Percentiles rank a stretch among this genome's conserved stretches.
Conservation (phyloP, 805 yeast genomes). For the Teunomyces atbi region DNA sequence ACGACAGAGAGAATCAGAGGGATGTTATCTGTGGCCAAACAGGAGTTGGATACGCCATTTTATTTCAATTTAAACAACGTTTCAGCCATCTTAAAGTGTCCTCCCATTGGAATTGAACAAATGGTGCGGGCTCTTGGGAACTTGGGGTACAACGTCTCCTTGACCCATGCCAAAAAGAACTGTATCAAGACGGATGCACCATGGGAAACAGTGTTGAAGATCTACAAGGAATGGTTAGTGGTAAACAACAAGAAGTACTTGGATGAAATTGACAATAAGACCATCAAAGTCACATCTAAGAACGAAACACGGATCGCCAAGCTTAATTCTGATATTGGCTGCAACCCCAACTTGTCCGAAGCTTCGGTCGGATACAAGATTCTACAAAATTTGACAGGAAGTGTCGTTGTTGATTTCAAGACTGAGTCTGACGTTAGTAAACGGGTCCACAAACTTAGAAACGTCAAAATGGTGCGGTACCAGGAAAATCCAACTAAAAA, state of each 20-base stretch:
- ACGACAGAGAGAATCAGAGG: constrained; percentile 87
- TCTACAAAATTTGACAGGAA: constrained; percentile 37
- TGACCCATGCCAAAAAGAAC: constrained; percentile 86
- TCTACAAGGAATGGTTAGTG: constrained; percentile 60
- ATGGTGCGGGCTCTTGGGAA: constrained; percentile 81
- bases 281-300: constrained; percentile 11
- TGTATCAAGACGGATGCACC: constrained; percentile 90
- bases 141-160: constrained; percentile 75
- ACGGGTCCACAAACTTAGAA: constrained; percentile 59
- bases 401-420: constrained; percentile 47
- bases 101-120: constrained; percentile 75
- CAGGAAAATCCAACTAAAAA: constrained; percentile 91
- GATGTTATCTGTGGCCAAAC: constrained; percentile 80
- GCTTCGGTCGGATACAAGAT: constrained; percentile 55
- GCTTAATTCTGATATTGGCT: constrained; percentile 30
- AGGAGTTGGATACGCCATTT: constrained; percentile 69
- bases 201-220: constrained; percentile 72
- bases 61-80: constrained; percentile 79
- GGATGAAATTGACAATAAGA: constrained; percentile 14
- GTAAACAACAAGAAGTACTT: constrained; percentile 28
- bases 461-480: constrained; percentile 77
- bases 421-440: constrained; percentile 56
- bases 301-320: constrained; percentile 17
- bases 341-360: constrained; percentile 40
- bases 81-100: constrained; percentile 72